Conservation (phyloP, 2,329 filamentous ascomycete species). For the Nemania bipapillata region DNA sequence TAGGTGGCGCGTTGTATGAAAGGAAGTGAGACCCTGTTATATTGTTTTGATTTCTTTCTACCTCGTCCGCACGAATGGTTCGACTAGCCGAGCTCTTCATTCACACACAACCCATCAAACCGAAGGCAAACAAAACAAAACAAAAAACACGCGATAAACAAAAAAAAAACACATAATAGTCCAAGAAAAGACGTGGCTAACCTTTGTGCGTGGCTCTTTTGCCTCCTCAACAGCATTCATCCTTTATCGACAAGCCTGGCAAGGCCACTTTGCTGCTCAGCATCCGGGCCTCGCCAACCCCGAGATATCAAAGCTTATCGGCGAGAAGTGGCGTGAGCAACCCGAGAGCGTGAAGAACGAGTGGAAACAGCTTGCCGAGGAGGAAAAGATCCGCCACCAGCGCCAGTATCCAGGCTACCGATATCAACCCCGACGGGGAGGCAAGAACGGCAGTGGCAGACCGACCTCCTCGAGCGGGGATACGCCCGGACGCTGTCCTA, state of each 20-base stretch:
- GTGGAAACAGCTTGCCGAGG: slow-evolving; percentile 91
- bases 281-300: slow-evolving; percentile 93
- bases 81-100: slow-evolving; percentile 30
- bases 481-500: slow-evolving; percentile 70
- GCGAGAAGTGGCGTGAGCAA: slow-evolving; percentile 87
- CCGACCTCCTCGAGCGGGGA: slow-evolving; percentile 54
- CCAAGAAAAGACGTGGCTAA: slow-evolving; percentile 36
- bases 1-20: slow-evolving; percentile 42
- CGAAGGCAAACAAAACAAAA: slow-evolving; percentile 35
- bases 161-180: slow-evolving; percentile 28
- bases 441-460: slow-evolving; percentile 49
- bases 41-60: slow-evolving; percentile 42
- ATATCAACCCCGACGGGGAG: slow-evolving; percentile 83
- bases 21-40: slow-evolving; percentile 41
- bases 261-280: slow-evolving; percentile 80
- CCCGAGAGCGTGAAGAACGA: slow-evolving; percentile 77
- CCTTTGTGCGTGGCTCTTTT: slow-evolving; percentile 38
- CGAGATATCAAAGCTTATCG: slow-evolving; percentile 97
- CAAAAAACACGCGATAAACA: background rate
- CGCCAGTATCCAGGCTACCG: slow-evolving; percentile 92
- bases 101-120: slow-evolving; percentile 21
- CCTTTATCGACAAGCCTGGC: slow-evolving; percentile 92
- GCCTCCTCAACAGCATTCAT: slow-evolving; percentile 79
- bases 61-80: slow-evolving; percentile 26
- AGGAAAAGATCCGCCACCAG: slow-evolving; percentile 90